Conservation (phyloP, 192 early-diverging fungal species). For the Gamsiella multidivaricata region DNA sequence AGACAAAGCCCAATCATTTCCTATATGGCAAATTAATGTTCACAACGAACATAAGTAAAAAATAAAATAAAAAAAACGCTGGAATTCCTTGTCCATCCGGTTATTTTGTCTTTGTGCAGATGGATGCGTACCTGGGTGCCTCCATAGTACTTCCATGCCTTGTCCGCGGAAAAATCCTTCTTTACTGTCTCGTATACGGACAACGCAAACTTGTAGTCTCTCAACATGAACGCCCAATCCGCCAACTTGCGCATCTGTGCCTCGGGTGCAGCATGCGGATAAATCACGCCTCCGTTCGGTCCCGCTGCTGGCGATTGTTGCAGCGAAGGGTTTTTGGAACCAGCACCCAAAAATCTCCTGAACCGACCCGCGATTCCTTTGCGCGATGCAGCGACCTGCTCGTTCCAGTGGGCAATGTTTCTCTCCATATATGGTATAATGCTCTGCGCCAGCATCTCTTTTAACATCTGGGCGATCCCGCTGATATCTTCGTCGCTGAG, state of each 20-base stretch:
- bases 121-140: slow-evolving; percentile 63
- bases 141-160: slow-evolving; percentile 81
- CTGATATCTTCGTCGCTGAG: slow-evolving; percentile 65
- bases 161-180: slow-evolving; percentile 84
- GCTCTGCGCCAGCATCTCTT: slow-evolving; percentile 75
- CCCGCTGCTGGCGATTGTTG: slow-evolving; percentile 55
- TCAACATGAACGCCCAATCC: slow-evolving; percentile 97
- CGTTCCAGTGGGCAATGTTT: slow-evolving; percentile 88
- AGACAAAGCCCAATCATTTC: slow-evolving; percentile 94
- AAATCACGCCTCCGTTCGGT: slow-evolving; percentile 57
- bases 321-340: slow-evolving; percentile 48
- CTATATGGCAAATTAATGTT: no score
- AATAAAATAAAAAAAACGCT: no score
- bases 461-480: slow-evolving; percentile 60
- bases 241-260: slow-evolving; percentile 91
- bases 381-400: slow-evolving; percentile 88
- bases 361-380: slow-evolving; percentile 91
- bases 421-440: slow-evolving; percentile 92
- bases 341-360: slow-evolving; percentile 84
- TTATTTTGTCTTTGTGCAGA: no score
- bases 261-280: slow-evolving; percentile 84
- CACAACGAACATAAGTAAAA: no score
- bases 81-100: no score
- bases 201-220: slow-evolving; percentile 91
- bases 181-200: slow-evolving; percentile 90